Evolutionary conservation across 139 green algal species (phyloP).

Genomic region (Coelastrella sp.): DNA sequence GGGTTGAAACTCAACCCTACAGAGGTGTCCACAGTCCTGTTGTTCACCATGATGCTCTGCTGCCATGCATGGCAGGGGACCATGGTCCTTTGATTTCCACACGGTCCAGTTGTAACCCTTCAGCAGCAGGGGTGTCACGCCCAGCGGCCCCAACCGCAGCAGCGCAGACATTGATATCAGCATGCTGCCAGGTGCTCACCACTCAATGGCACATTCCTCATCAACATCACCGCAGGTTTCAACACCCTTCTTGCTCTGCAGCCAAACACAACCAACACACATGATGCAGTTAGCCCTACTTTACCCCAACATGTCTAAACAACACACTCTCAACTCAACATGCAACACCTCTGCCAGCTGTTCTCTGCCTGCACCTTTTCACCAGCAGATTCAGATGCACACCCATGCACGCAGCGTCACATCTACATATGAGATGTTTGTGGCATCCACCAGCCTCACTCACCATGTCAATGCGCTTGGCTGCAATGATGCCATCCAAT

Average conservation of each 20-base stretch:
- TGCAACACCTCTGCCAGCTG: background rate
- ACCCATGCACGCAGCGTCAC: background rate
- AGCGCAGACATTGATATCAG: no score
- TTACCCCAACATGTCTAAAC: background rate
- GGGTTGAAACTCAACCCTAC: no score
- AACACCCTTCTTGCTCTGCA: conserved; percentile 57
- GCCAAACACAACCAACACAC: background rate
- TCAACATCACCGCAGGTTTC: conserved; percentile 67
- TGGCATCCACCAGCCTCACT: background rate
- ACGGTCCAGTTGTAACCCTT: no score
- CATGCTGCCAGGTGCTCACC: no score
- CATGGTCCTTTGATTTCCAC: no score
- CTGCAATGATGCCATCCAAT: conserved; percentile 66
- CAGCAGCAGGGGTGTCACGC: no score
- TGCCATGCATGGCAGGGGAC: no score
- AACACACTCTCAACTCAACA: background rate
- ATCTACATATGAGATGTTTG: background rate
- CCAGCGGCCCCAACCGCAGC: no score
- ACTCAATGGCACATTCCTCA: conserved; percentile 44
- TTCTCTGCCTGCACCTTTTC: background rate
- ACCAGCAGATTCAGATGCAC: background rate
- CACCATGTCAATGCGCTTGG: conserved; percentile 62
- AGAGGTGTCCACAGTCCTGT: no score
- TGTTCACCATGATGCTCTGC: no score
- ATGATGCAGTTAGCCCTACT: background rate